These are phyloP conservation scores for Cystobasidium onofrii DNA, from an alignment of 768 basidiomycete genomes.

Conservation along the genomic window DNA sequence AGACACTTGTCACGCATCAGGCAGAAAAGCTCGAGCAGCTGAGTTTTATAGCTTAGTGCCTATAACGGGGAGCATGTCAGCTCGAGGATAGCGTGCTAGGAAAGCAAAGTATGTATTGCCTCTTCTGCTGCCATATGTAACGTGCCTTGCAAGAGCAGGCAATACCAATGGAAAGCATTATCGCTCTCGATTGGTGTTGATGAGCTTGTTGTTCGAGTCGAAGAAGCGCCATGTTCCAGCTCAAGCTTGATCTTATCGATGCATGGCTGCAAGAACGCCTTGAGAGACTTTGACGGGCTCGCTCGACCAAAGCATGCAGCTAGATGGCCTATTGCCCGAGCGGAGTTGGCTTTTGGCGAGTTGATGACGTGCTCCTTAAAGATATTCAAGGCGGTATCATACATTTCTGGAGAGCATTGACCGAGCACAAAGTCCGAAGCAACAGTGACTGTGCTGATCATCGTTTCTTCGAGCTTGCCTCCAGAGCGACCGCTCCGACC, in stretches of 20 bases:
- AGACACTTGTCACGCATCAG: constrained; percentile 62
- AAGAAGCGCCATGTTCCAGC: constrained; percentile 58
- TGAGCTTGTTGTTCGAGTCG: constrained; percentile 60
- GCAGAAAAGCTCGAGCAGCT: constrained; percentile 57
- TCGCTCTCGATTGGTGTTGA: constrained; percentile 53
- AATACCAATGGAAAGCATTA: constrained; percentile 71
- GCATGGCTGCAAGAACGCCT: constrained; percentile 72
- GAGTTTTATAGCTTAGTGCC: constrained; percentile 59
- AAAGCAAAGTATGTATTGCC: constrained; percentile 42
- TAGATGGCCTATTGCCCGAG: constrained; percentile 78
- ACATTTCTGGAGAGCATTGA: constrained; percentile 65
- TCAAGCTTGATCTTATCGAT: constrained; percentile 69
- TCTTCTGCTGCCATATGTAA: constrained; percentile 51
- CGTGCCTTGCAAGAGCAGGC: constrained; percentile 69
- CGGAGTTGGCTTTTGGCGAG: constrained; percentile 82
- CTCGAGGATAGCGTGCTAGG: no score
- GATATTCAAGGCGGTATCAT: constrained; percentile 74
- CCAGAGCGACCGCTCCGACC: constrained; percentile 64
- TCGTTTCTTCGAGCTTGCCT: constrained; percentile 47
- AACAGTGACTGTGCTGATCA: constrained; percentile 46
- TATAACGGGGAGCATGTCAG: constrained; percentile 42
- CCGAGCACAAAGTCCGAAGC: constrained; percentile 70
- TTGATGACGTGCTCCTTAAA: constrained; percentile 80
- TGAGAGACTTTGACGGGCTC: constrained; percentile 64
- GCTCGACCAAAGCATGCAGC: constrained; percentile 74